Evolutionary conservation across 1,284 basidiomycete species (phyloP).

Genomic region (Tilletia horrida): DNA sequence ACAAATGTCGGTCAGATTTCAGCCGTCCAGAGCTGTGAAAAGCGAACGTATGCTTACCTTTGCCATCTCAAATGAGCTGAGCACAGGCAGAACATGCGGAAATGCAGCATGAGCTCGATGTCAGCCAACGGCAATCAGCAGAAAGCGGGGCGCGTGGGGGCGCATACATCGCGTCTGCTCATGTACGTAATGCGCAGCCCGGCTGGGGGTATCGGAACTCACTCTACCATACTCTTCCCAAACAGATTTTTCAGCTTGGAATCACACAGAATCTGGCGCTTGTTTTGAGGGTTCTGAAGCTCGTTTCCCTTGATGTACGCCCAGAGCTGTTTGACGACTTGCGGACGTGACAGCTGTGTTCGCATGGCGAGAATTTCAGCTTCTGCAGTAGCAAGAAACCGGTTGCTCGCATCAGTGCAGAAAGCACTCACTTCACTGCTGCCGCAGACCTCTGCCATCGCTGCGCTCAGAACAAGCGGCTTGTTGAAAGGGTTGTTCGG

Average conservation of each 20-base stretch:
- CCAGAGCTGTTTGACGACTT: slow-evolving; percentile 82
- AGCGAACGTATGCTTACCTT: slow-evolving; percentile 32
- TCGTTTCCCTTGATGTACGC: slow-evolving; percentile 73
- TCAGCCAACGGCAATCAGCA: background rate
- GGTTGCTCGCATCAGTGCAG: background rate
- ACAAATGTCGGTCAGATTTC: too few relatives aligned
- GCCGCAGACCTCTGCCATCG: slow-evolving; percentile 51
- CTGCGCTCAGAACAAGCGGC: slow-evolving; percentile 43
- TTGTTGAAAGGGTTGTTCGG: slow-evolving; percentile 53
- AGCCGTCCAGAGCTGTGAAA: background rate
- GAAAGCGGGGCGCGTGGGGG: background rate
- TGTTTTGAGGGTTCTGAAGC: slow-evolving; percentile 73
- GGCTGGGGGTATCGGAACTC: slow-evolving; percentile 22
- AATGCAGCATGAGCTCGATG: too few relatives aligned
- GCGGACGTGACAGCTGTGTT: slow-evolving; percentile 70
- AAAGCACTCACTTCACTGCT: slow-evolving; percentile 38
- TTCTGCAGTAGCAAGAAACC: too few relatives aligned
- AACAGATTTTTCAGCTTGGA: slow-evolving; percentile 67
- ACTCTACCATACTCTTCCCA: slow-evolving; percentile 69
- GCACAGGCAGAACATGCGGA: background rate
- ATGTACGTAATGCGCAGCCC: too few relatives aligned
- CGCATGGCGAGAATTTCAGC: background rate
- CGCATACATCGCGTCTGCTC: too few relatives aligned
- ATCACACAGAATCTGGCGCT: slow-evolving; percentile 72
- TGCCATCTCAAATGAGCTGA: slow-evolving; percentile 53